Conservation (phyloP, 2,329 filamentous ascomycete genomes). For the Zymoseptoria ardabiliae region DNA sequence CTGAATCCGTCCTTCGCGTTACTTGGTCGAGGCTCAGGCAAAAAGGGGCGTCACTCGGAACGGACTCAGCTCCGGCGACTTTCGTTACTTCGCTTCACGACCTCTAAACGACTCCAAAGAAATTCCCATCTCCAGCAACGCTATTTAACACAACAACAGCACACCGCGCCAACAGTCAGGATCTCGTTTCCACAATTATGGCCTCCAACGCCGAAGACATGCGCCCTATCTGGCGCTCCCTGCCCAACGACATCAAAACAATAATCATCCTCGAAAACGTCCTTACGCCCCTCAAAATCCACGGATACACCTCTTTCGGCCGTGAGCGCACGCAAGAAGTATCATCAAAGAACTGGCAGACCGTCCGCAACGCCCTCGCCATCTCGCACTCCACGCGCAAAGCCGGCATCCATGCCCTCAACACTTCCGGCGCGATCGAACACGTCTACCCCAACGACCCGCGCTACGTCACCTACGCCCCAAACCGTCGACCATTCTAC, state of each 20-base stretch:
- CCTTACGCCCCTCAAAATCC: neutral
- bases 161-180: no score
- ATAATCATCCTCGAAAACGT: neutral
- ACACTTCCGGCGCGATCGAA: neutral
- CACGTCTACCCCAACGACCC: neutral
- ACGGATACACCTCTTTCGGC: neutral
- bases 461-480: neutral
- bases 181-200: no score
- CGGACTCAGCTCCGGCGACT: no score
- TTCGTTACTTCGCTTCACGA: no score
- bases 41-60: no score
- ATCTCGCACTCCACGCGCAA: neutral
- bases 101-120: no score
- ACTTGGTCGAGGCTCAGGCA: no score
- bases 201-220: neutral
- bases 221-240: neutral
- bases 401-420: neutral
- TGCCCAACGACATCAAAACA: neutral
- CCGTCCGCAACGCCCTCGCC: neutral
- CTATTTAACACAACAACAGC: no score
- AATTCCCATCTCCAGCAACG: no score
- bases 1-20: no score
- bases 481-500: neutral
- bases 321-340: neutral
- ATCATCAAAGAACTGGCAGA: neutral